Evolutionary conservation across 1,139 yeast genomes (phyloP).

Genomic region (Suhomyces ambrosiae): DNA sequence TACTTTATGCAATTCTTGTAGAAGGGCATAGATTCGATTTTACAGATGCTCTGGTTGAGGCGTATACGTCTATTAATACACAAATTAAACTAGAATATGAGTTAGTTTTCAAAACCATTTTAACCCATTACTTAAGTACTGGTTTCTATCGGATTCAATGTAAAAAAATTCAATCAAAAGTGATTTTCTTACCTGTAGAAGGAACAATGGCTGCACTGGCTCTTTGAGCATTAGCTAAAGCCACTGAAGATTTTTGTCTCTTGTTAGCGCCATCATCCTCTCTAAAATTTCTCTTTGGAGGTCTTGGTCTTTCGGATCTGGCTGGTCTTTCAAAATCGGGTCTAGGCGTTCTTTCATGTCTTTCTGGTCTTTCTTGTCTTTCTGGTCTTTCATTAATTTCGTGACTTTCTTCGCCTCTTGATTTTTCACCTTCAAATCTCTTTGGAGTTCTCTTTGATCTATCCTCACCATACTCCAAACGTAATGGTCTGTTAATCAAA

Average conservation of each 20-base stretch:
- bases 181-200: conserved; percentile 85
- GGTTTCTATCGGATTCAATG: too few relatives aligned
- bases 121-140: too few relatives aligned
- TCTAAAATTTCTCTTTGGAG: conserved; percentile 21
- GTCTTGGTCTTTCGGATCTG: conserved; percentile 9
- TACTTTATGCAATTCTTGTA: too few relatives aligned
- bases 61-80: too few relatives aligned
- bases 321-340: not conserved
- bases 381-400: conserved; percentile 14
- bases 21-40: too few relatives aligned
- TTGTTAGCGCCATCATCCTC: conserved; percentile 27
- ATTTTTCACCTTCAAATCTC: conserved; percentile 4
- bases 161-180: conserved; percentile 46
- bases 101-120: too few relatives aligned
- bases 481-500: conserved; percentile 71
- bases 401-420: not conserved
- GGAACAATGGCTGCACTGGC: conserved; percentile 88
- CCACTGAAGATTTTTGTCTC: conserved; percentile 79
- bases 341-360: conserved; percentile 2
- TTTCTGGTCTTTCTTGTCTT: conserved; percentile 17
- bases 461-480: conserved; percentile 95
- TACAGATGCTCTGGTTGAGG: too few relatives aligned
- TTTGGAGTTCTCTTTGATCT: conserved; percentile 75
- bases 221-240: conserved; percentile 86
- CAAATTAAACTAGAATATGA: too few relatives aligned